phyloP scores from a whole-genome alignment of 2,329 filamentous ascomycete species.

The Trichoderma sp. region DNA sequence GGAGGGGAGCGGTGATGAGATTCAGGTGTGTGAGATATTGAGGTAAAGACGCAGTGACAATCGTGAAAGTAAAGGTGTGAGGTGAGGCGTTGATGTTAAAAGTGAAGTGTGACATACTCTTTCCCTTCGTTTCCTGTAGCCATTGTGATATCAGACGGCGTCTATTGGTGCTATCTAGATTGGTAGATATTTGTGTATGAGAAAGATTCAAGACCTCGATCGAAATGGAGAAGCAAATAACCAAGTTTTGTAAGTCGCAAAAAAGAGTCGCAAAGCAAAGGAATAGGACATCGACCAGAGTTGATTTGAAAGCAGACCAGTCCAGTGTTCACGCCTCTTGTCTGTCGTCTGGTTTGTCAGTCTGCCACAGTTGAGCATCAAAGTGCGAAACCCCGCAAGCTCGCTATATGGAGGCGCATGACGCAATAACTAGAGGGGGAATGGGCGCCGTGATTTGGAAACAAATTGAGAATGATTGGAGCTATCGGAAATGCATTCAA shows the following conservation, averaged over 20 bases:
- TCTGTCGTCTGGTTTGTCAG: slow-evolving; percentile 8
- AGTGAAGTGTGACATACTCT: slow-evolving; percentile 9
- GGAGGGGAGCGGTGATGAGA: too few species aligned
- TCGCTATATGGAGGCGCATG: slow-evolving; percentile 17
- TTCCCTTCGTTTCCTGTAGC: background rate
- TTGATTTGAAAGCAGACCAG: background rate
- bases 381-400: slow-evolving; percentile 20
- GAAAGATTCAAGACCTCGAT: too few species aligned
- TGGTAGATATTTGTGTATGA: too few species aligned
- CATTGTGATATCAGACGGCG: too few species aligned
- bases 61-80: too few species aligned
- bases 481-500: background rate
- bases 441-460: background rate
- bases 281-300: background rate
- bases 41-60: too few species aligned
- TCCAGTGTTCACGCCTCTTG: background rate
- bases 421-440: slow-evolving; percentile 11
- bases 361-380: background rate
- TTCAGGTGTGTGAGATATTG: too few species aligned
- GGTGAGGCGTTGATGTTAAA: too few species aligned
- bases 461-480: too few species aligned
- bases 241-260: background rate
- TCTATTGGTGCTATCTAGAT: too few species aligned
- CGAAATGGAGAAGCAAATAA: too few species aligned
- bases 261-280: background rate